phyloP scores from a whole-genome alignment of 352 stramenopile genomes.

The Pythium guiyangense region DNA sequence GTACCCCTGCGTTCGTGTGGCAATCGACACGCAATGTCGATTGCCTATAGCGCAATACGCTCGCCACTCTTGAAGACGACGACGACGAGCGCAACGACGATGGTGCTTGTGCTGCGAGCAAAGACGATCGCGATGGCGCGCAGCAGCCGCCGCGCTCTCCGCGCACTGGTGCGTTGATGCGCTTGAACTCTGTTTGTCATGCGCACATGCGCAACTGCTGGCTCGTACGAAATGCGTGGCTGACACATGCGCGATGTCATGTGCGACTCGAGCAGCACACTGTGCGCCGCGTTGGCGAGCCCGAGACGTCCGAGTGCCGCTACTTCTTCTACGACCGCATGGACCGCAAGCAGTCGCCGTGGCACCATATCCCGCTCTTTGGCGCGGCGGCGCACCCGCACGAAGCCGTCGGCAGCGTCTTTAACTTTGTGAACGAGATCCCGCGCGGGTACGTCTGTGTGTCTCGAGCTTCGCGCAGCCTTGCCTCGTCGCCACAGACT shows the following conservation, averaged over 20 bases:
- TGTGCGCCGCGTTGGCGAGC: constrained; percentile 51
- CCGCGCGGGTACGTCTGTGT: constrained; percentile 47
- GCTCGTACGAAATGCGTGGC: no score
- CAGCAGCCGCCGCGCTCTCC: background rate
- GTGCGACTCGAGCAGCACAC: constrained; percentile 37
- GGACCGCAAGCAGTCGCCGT: constrained; percentile 84
- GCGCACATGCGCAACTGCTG: no score
- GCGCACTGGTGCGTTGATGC: background rate
- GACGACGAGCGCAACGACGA: no score
- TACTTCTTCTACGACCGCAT: constrained; percentile 81
- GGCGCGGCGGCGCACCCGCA: constrained; percentile 21
- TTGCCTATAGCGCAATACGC: no score
- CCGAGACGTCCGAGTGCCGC: constrained; percentile 66
- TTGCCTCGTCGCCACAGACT: background rate
- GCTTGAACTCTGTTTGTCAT: background rate
- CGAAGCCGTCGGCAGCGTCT: constrained; percentile 43
- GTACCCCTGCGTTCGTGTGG: no score
- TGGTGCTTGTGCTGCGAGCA: no score
- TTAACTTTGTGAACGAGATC: constrained; percentile 95
- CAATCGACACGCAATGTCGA: no score
- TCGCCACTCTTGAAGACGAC: no score
- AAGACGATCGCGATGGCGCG: no score
- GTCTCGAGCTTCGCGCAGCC: background rate
- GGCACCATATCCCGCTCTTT: constrained; percentile 92
- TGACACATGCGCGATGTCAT: no score